Evolutionary conservation across 768 basidiomycete species (phyloP).

Genomic region (Tylopilus vinaceipallidus): DNA sequence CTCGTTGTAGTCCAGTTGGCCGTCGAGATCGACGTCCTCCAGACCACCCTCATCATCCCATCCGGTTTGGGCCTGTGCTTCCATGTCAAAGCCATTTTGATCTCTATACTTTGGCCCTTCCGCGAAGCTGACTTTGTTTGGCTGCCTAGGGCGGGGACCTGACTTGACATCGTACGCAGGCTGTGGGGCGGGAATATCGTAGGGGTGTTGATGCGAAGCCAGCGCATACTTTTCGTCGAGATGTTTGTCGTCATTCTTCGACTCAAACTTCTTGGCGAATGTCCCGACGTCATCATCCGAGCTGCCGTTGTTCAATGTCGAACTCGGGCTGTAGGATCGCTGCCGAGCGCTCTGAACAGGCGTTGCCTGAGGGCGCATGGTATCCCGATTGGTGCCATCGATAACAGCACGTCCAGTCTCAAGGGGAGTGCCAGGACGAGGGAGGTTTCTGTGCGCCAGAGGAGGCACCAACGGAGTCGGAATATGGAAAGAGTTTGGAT

Average conservation of each 20-base stretch:
- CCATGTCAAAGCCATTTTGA: constrained; percentile 19
- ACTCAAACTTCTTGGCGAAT: constrained; percentile 13
- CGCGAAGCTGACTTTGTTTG: constrained; percentile 42
- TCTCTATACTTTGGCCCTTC: constrained; percentile 18
- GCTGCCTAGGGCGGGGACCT: constrained; percentile 7
- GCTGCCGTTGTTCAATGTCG: constrained; percentile 33
- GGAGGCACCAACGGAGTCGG: constrained; percentile 7
- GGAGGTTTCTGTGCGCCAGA: not conserved
- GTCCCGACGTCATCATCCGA: constrained; percentile 20
- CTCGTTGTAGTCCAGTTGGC: constrained; percentile 13
- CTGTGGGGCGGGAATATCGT: constrained; percentile 56
- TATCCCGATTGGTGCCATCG: not conserved
- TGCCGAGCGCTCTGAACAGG: constrained; percentile 24
- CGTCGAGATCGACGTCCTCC: constrained; percentile 17
- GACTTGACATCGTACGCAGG: constrained; percentile 35
- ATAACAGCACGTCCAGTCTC: not conserved
- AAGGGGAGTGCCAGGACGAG: not conserved
- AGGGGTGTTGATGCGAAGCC: constrained; percentile 59
- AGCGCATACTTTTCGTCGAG: constrained; percentile 44
- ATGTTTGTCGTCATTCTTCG: constrained; percentile 20
- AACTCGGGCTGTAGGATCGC: constrained; percentile 37
- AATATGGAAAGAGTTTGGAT: constrained; percentile 10
- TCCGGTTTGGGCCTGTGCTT: constrained; percentile 18
- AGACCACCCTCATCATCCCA: constrained; percentile 13
- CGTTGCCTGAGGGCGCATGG: constrained; percentile 12